Percentiles rank a stretch among this genome's conserved stretches.
Evolutionary conservation across 352 stramenopile species (phyloP).

Genomic region (Thalassiosira hispida): DNA sequence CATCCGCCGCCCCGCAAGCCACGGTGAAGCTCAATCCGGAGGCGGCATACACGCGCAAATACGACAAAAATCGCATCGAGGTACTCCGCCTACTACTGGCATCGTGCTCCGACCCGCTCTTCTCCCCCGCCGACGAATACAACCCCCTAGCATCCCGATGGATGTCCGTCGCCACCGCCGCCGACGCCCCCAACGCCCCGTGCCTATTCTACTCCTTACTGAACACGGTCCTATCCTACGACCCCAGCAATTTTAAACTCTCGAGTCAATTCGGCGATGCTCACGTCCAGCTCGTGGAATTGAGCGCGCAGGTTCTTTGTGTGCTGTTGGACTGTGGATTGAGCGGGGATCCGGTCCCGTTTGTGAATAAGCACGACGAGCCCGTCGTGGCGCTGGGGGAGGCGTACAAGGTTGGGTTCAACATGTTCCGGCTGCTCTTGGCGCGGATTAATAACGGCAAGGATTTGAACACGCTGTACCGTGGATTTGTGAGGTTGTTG

Average conservation of each 20-base stretch:
- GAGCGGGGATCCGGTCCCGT: conserved; percentile 77
- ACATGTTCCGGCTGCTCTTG: conserved; percentile 86
- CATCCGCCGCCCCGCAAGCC: neutral
- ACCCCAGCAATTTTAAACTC: conserved; percentile 84
- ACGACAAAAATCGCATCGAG: conserved; percentile 95
- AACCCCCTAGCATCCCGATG: conserved; percentile 91
- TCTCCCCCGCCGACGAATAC: conserved; percentile 91
- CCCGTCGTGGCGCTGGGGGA: conserved; percentile 65
- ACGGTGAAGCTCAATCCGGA: conserved; percentile 35
- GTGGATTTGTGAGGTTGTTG: conserved; percentile 94
- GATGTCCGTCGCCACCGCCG: conserved; percentile 89
- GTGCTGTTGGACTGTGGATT: conserved; percentile 93
- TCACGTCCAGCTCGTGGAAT: conserved; percentile 90
- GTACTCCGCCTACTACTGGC: conserved; percentile 93
- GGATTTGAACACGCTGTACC: conserved; percentile 93
- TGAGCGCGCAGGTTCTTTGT: conserved; percentile 92
- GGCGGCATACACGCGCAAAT: conserved; percentile 73
- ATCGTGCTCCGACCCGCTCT: conserved; percentile 95
- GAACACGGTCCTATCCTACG: conserved; percentile 94
- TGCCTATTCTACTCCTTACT: conserved; percentile 96
- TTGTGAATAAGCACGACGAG: conserved; percentile 68
- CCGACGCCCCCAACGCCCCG: conserved; percentile 91
- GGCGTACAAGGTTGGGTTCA: conserved; percentile 78
- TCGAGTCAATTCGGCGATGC: conserved; percentile 84
- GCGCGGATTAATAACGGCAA: conserved; percentile 73